A percentile compares a stretch with the other conserved stretches of the same genome.
Evolutionary conservation across 2,329 filamentous ascomycete genomes (phyloP).

Genomic region (Botrytis pseudocinerea): DNA sequence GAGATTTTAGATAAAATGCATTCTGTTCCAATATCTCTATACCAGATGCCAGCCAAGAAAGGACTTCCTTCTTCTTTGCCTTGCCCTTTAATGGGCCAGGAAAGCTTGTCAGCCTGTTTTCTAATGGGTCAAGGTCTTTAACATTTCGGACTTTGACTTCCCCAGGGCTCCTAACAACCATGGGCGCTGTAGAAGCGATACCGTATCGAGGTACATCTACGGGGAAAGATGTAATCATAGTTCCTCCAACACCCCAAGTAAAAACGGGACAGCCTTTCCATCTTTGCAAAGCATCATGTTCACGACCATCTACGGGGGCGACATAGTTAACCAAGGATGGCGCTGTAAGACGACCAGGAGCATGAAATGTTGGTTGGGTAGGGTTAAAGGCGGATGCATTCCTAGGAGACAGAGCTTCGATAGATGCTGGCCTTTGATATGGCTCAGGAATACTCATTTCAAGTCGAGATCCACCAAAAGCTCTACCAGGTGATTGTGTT

Average conservation of each 20-base stretch:
- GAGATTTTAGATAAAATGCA: constrained; percentile 44
- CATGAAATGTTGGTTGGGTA: constrained; percentile 23
- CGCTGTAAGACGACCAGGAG: constrained; percentile 48
- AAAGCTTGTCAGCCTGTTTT: constrained; percentile 75
- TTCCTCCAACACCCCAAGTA: constrained; percentile 83
- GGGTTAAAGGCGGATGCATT: constrained; percentile 23
- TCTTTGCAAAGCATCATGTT: constrained; percentile 76
- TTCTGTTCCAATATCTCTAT: constrained; percentile 72
- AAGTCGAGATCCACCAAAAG: constrained; percentile 50
- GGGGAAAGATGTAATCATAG: constrained; percentile 81
- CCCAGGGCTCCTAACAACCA: constrained; percentile 79
- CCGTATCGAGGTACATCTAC: constrained; percentile 85
- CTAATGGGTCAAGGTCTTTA: constrained; percentile 70
- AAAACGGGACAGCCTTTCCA: constrained; percentile 91
- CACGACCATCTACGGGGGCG: constrained; percentile 63
- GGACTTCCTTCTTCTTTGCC: constrained; percentile 90
- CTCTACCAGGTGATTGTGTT: constrained; percentile 62
- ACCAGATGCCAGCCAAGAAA: constrained; percentile 75
- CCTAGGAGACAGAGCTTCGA: constrained; percentile 37
- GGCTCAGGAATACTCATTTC: constrained; percentile 43
- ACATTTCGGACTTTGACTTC: constrained; percentile 76
- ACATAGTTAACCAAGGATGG: constrained; percentile 60
- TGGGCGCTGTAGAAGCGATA: constrained; percentile 65
- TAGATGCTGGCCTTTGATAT: constrained; percentile 55
- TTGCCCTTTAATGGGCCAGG: constrained; percentile 88